Conservation (phyloP, 2,329 filamentous ascomycete species). For the Aspergillus aculeatinus region DNA sequence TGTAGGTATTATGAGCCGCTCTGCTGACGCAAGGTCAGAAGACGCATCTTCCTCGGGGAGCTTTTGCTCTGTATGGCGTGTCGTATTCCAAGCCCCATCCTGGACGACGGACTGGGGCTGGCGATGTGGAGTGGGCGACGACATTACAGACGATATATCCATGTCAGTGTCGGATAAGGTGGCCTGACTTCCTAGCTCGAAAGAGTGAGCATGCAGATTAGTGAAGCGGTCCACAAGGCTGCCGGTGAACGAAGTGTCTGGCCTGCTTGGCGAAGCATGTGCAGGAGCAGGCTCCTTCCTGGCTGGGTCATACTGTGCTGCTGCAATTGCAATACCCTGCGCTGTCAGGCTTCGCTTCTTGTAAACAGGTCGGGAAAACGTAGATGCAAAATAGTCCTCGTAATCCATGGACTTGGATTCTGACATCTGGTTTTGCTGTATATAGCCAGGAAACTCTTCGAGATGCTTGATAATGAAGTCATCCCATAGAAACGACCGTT, state of each 20-base stretch:
- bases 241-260: conserved; percentile 25
- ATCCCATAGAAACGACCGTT: conserved; percentile 45
- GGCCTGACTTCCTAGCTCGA: conserved; percentile 11
- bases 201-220: conserved; percentile 26
- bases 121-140: conserved; percentile 6
- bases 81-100: neutral
- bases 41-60: neutral
- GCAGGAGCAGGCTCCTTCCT: conserved; percentile 6
- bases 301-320: conserved; percentile 23
- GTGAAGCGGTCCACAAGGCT: conserved; percentile 28
- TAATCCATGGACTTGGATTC: conserved; percentile 34
- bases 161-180: conserved; percentile 15
- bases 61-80: neutral
- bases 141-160: conserved; percentile 10
- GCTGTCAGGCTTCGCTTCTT: conserved; percentile 40
- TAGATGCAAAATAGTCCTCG: conserved; percentile 38
- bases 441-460: conserved; percentile 38
- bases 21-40: neutral
- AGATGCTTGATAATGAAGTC: conserved; percentile 47
- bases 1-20: neutral
- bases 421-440: conserved; percentile 25
- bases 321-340: conserved; percentile 30
- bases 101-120: neutral
- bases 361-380: conserved; percentile 32
- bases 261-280: neutral